Percentiles rank a stretch among this genome's conserved stretches.
Conservation (phyloP, 2,329 filamentous ascomycete genomes). For the Calonectria fujianensis region DNA sequence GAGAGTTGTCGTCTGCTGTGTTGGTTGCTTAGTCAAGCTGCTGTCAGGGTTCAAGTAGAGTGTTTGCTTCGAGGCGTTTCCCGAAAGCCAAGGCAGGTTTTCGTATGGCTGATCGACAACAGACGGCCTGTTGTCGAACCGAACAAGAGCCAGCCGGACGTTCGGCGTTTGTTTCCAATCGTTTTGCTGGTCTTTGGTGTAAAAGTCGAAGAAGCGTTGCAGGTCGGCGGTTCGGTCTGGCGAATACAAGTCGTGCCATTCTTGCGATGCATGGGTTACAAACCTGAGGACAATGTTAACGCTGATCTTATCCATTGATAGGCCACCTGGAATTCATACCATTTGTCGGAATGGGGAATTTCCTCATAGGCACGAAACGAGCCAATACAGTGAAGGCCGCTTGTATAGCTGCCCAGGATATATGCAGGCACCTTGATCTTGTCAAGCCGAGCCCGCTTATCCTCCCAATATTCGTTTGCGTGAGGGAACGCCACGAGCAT, state of each 20-base stretch:
- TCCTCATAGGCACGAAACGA: constrained; percentile 2
- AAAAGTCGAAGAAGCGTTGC: constrained; percentile 7
- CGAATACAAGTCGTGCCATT: constrained; percentile 6
- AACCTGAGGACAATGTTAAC: background rate
- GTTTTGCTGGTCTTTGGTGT: background rate
- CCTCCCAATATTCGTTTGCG: constrained; percentile 9
- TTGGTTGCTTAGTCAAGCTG: background rate
- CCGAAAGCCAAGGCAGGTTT: background rate
- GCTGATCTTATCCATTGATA: background rate
- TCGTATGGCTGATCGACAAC: background rate
- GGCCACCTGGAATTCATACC: background rate
- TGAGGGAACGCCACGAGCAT: background rate
- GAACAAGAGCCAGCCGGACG: background rate
- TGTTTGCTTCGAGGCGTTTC: background rate
- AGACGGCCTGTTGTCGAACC: background rate
- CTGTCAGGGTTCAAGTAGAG: background rate
- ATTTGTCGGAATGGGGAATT: background rate
- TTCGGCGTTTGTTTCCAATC: background rate
- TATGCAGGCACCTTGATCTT: constrained; percentile 14
- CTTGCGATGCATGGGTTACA: background rate
- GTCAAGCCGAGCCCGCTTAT: background rate
- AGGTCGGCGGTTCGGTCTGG: background rate
- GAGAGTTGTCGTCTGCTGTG: background rate
- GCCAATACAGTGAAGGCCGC: background rate
- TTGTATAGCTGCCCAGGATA: constrained; percentile 1